These are phyloP conservation scores for Furcasterigmium furcatum DNA, from an alignment of 2,329 filamentous ascomycete species.

Conservation along the genomic window DNA sequence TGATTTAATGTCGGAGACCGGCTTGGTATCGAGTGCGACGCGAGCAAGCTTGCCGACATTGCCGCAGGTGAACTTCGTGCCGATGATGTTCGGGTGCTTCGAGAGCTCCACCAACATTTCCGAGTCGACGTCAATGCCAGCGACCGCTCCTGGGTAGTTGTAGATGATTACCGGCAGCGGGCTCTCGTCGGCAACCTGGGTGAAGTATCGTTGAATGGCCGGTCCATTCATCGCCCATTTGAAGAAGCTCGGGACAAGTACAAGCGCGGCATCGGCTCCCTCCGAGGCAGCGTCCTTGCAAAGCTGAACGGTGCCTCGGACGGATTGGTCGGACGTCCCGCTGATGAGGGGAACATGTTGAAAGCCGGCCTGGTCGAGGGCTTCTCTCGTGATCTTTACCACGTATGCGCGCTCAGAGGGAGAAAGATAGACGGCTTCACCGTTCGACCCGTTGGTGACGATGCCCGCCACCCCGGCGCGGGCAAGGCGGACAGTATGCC, in stretches of 20 bases:
- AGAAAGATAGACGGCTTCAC: conserved; percentile 60
- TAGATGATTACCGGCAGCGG: conserved; percentile 13
- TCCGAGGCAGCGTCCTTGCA: conserved; percentile 8
- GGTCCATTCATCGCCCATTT: conserved; percentile 13
- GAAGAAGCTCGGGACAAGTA: conserved; percentile 15
- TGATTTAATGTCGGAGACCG: conserved; percentile 7
- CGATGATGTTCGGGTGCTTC: conserved; percentile 58
- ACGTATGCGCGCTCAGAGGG: conserved; percentile 8
- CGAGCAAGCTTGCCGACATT: conserved; percentile 57
- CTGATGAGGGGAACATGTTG: conserved; percentile 29
- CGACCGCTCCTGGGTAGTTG: conserved; percentile 13
- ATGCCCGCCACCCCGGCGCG: conserved; percentile 63
- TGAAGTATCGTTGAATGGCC: conserved; percentile 11
- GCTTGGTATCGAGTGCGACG: conserved; percentile 34
- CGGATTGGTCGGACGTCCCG: conserved; percentile 13
- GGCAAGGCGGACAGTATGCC: conserved; percentile 56
- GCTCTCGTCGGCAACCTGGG: conserved; percentile 10
- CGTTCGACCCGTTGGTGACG: conserved; percentile 69
- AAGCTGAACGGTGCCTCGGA: conserved; percentile 10
- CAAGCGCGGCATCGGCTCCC: conserved; percentile 12
- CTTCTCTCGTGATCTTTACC: conserved; percentile 10
- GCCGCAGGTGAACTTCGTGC: conserved; percentile 49
- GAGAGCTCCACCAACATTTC: conserved; percentile 32
- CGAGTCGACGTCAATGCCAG: conserved; percentile 13
- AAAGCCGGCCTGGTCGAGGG: conserved; percentile 60